phyloP scores from a whole-genome alignment of 2,329 filamentous ascomycete genomes.

The Dryadomyces quercus-mongolicae region DNA sequence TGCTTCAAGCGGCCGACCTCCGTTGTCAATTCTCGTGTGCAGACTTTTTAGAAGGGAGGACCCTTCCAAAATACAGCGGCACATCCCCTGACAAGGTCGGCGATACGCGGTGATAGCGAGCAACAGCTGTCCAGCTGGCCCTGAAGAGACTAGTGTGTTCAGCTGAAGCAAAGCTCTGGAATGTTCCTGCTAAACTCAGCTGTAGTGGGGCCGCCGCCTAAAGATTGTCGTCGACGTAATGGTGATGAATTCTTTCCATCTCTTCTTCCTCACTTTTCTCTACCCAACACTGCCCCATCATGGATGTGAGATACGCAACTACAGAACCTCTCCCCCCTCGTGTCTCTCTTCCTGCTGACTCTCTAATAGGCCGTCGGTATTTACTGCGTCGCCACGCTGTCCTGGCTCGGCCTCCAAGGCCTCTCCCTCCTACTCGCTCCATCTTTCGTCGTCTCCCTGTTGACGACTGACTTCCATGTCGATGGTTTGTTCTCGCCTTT shows the following conservation, averaged over 20 bases:
- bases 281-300: not conserved
- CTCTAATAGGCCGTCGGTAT: slow-evolving; percentile 30
- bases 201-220: too few species aligned
- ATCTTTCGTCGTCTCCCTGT: slow-evolving; percentile 31
- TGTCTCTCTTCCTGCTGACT: not conserved
- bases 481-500: slow-evolving; percentile 2
- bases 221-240: too few species aligned
- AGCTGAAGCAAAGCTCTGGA: too few species aligned
- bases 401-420: slow-evolving; percentile 37
- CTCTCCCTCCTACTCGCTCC: slow-evolving; percentile 35
- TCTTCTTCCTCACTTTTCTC: not conserved
- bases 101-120: too few species aligned
- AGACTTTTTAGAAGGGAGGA: too few species aligned
- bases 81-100: too few species aligned
- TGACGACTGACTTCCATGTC: slow-evolving; percentile 20
- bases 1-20: not conserved
- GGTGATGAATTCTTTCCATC: too few species aligned
- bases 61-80: too few species aligned
- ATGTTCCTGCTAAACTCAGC: too few species aligned
- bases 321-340: too few species aligned
- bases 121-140: not conserved
- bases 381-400: slow-evolving; percentile 38
- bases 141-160: not conserved
- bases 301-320: not conserved
- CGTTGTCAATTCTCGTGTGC: too few species aligned